These are phyloP conservation scores for Lactifluus pinguis DNA, from an alignment of 768 basidiomycete genomes.

Conservation along the genomic window DNA sequence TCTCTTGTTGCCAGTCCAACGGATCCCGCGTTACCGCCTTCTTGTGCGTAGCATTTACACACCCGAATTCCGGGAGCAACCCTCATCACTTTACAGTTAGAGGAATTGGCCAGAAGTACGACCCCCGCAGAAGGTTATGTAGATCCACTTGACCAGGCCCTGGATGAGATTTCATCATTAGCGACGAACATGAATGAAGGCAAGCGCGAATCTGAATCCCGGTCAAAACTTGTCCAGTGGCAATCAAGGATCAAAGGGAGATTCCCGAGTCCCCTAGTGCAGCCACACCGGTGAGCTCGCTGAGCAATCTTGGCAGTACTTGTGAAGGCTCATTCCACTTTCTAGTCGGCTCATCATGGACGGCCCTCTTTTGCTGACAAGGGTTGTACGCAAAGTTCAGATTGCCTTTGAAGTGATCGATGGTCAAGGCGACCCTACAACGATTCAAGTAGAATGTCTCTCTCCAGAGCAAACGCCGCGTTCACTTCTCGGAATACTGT, in stretches of 20 bases:
- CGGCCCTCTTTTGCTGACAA: slow-evolving; percentile 72
- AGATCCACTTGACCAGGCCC: slow-evolving; percentile 77
- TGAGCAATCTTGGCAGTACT: neutral
- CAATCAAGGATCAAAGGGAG: slow-evolving; percentile 81
- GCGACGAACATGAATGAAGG: slow-evolving; percentile 98
- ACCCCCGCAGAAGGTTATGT: slow-evolving; percentile 68
- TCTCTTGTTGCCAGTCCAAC: slow-evolving; percentile 87
- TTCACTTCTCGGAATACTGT: slow-evolving; percentile 71
- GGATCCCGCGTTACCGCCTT: slow-evolving; percentile 93
- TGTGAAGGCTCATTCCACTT: slow-evolving; percentile 5
- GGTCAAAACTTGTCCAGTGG: slow-evolving; percentile 86
- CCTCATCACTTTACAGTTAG: slow-evolving; percentile 42
- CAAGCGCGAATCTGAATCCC: slow-evolving; percentile 89
- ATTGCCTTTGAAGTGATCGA: slow-evolving; percentile 76
- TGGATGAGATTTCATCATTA: slow-evolving; percentile 78
- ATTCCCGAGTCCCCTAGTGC: slow-evolving; percentile 95
- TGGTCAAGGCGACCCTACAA: slow-evolving; percentile 65
- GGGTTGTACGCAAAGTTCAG: slow-evolving; percentile 82
- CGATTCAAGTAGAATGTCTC: slow-evolving; percentile 85
- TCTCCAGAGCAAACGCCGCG: slow-evolving; percentile 79
- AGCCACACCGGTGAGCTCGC: slow-evolving; percentile 76
- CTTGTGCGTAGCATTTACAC: slow-evolving; percentile 47
- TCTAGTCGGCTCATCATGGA: slow-evolving; percentile 86
- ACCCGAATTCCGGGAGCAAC: neutral
- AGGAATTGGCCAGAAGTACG: slow-evolving; percentile 77